These are phyloP conservation scores for Ustilago curta DNA, from an alignment of 1,284 basidiomycete species.

Conservation along the genomic window DNA sequence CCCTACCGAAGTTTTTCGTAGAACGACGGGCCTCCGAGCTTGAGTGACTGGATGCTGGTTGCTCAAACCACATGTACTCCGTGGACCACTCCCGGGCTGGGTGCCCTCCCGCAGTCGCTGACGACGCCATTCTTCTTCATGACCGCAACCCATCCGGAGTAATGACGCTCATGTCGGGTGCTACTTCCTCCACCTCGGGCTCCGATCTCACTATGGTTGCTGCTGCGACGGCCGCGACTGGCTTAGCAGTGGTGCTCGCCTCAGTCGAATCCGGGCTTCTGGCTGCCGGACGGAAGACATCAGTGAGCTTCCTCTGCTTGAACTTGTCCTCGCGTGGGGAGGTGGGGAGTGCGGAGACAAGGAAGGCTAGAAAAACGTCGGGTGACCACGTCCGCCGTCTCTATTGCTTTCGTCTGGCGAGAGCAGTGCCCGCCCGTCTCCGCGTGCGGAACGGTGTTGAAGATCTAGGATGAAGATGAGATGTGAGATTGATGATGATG, in stretches of 20 bases:
- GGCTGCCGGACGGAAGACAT: constrained; percentile 80
- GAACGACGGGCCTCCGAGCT: constrained; percentile 86
- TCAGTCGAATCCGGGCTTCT: constrained; percentile 42
- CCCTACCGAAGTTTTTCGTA: constrained; percentile 90
- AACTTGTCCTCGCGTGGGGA: constrained; percentile 94
- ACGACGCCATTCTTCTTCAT: constrained; percentile 84
- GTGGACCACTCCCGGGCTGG: too few species aligned
- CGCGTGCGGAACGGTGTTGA: constrained; percentile 2
- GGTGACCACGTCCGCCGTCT: constrained; percentile 48
- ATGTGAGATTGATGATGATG: neutral
- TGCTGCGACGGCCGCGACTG: constrained; percentile 14
- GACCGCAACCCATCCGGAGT: constrained; percentile 82
- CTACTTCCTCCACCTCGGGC: constrained; percentile 36
- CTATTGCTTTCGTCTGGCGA: constrained; percentile 21
- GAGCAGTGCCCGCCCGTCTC: constrained; percentile 14
- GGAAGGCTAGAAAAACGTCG: constrained; percentile 19
- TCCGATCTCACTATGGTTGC: constrained; percentile 30
- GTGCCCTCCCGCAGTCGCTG: constrained; percentile 70
- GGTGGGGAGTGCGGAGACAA: too few species aligned
- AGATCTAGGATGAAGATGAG: constrained; percentile 1
- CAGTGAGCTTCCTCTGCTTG: constrained; percentile 95
- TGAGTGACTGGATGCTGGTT: constrained; percentile 82
- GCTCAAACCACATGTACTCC: constrained; percentile 82
- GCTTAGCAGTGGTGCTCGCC: constrained; percentile 14
- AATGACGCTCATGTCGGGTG: constrained; percentile 72